Evolutionary conservation across 441 rosid genomes (phyloP), one percentile per base, ranked within the genome.

Genomic region (Bocquillonia castaneifolia): DNA sequence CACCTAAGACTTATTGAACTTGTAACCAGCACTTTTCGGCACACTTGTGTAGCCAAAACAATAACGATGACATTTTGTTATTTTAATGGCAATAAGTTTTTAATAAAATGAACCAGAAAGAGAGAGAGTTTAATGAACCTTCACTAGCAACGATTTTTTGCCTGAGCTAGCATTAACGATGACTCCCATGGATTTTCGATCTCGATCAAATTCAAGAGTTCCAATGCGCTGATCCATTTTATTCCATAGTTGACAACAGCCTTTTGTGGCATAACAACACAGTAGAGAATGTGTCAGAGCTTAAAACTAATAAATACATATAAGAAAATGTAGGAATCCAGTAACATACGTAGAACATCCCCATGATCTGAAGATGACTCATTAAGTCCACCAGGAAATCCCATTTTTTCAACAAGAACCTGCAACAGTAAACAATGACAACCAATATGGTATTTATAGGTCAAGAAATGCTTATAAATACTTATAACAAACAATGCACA

Each of bases 151-250:
- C 50, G 85, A 67, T 72, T 92, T 90, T 37, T 70, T 79, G 69
- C 92, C 86, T 3, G 92, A 78, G 83, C 79, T 67, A 42, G 97
- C 87, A 78, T 83, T 85, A 62, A 88, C 93, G 74, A 94, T 89
- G 73, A 92, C 97, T 78, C 98, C 97, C 99, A 92, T 92, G 51
- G 99, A 94, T 77, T 94, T 94, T 54, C 99, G 67, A 74, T 90
- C 97, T 8, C 90, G 93, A 64, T 90, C 97, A 23, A 95, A 95
- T 84, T 95, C 99, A 63, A 95, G 88, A 55, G 99, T 92, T 68
- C 96, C 97, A 72, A 90, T 82, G 68, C 97, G 86, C 68, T 73
- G 83, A 67, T 84, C 94, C 76, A 77, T 74, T 77, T 81, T 78
- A 72, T 71, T 83, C 98, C 95, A 95, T 63, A 77, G 63, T 64